These are phyloP conservation scores for Botrytis pseudocinerea DNA, from an alignment of 2,329 filamentous ascomycete genomes.

Conservation along the genomic window DNA sequence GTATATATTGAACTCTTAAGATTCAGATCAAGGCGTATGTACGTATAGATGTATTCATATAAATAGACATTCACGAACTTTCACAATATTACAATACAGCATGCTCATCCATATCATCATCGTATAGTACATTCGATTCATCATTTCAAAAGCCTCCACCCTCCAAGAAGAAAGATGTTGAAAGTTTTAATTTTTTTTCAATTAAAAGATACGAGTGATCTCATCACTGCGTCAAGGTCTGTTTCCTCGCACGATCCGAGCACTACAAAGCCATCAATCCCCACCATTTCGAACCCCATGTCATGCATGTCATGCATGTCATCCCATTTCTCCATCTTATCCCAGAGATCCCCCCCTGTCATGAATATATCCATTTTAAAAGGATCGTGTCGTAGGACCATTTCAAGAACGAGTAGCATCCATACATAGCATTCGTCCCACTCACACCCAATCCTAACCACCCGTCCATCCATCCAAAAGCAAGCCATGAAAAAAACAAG, in stretches of 20 bases:
- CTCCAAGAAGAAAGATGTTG: not conserved
- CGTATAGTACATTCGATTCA: not conserved
- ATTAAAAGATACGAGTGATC: slow-evolving; percentile 10
- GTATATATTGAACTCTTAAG: not conserved
- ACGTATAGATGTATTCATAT: not conserved
- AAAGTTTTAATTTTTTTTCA: slow-evolving; percentile 10
- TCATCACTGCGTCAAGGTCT: not conserved
- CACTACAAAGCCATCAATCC: slow-evolving; percentile 7
- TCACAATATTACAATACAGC: not conserved
- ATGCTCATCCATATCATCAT: not conserved
- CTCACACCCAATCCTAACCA: not conserved
- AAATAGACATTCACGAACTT: not conserved
- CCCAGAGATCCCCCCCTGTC: not conserved
- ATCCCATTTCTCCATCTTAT: slow-evolving; percentile 14
- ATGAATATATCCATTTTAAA: not conserved
- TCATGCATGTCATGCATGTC: slow-evolving; percentile 1
- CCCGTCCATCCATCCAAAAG: slow-evolving; percentile 4
- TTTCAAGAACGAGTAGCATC: slow-evolving; percentile 1
- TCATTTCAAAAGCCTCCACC: not conserved
- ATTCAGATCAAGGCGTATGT: not conserved
- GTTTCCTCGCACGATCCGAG: slow-evolving; percentile 6
- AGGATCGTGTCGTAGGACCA: slow-evolving; percentile 1
- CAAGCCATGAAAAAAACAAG: slow-evolving; percentile 3
- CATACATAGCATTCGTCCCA: slow-evolving; percentile 5
- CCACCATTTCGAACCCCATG: not conserved